Evolutionary conservation across 148 eudicot species (phyloP), one percentile per base, ranked within the genome.

Genomic region (Heliosperma pusillum): DNA sequence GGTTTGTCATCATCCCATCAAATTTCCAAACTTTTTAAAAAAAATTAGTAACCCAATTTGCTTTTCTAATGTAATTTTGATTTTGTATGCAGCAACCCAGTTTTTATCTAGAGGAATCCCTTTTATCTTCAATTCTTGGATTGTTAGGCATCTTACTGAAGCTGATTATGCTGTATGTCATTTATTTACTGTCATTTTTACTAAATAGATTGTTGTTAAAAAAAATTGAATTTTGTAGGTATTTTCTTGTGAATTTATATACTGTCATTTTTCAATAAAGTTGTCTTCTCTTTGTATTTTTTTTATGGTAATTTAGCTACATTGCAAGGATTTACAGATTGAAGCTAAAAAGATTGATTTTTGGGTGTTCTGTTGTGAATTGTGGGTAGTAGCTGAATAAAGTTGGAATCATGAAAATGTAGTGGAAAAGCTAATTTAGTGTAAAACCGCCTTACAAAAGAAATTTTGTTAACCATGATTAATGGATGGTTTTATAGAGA

Each of bases 111-210:
- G 99, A 59, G 99, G 94, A 70, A 92, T 96, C 53, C 97, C 97
- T 0, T 96, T 96, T 70, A 82, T 92, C 73, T 90, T 96, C 82
- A 96, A 96, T 82, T 83, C 99, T 0, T 96, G 99, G 99, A 88
- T 92, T 55, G 88, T 96, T 60, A 82, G 99, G 58, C 97, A 90
- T 85, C 94, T 96, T 45, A 87, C 97, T 21, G 89, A 84, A 74
- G 79, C 80, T 79, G 97, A 96, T 76, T 96, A 92, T 70, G 99
- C 97, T 74, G 99, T 96, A 85, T 69, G 45, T 47, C 66, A 40
- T 5, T 65, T 62, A 20, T 59, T 11, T 26, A 42, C 16, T 12
- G 0, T 69, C 27, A 26, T 42, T 5, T 42, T 42, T 6, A 4
- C n/a, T n/a, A n/a, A n/a, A n/a, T n/a, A n/a, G n/a, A n/a, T n/a